A percentile compares a stretch with the other conserved stretches of the same genome.
phyloP scores from a whole-genome alignment of 1,284 basidiomycete species.

The Irpex sp. region DNA sequence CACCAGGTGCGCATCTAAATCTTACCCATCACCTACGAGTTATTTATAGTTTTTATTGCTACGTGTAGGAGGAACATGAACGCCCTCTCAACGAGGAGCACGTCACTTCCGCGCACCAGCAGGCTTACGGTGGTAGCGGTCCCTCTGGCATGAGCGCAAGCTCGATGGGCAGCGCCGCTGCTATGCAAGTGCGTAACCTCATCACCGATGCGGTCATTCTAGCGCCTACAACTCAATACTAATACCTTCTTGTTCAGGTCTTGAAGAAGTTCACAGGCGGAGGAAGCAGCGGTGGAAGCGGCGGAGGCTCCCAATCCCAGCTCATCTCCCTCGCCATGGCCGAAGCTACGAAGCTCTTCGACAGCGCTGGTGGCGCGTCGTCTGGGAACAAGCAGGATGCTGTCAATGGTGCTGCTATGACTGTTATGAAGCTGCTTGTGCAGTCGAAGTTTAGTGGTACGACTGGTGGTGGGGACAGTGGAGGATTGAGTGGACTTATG shows the following conservation, averaged over 20 bases:
- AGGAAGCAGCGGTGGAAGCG: conserved; percentile 31
- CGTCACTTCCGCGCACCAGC: conserved; percentile 53
- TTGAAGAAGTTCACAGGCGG: conserved; percentile 55
- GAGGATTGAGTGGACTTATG: conserved; percentile 54
- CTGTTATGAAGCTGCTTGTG: conserved; percentile 74
- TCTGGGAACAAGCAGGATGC: conserved; percentile 76
- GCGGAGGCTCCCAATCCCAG: conserved; percentile 48
- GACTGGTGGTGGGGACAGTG: conserved; percentile 57
- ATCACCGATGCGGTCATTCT: neutral
- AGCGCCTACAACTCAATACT: neutral
- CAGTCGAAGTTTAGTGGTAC: conserved; percentile 54
- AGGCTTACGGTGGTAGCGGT: conserved; percentile 52
- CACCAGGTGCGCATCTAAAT: conserved; percentile 38
- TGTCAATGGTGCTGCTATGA: conserved; percentile 78
- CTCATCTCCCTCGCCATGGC: conserved; percentile 82
- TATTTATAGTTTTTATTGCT: neutral
- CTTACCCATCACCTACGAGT: neutral
- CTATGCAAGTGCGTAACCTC: conserved; percentile 53
- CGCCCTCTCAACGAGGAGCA: conserved; percentile 63
- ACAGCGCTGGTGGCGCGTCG: conserved; percentile 57
- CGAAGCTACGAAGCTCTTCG: conserved; percentile 71
- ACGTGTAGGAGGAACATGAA: conserved; percentile 40
- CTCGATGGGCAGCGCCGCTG: conserved; percentile 70
- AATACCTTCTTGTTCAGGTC: conserved; percentile 30
- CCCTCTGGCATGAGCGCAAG: conserved; percentile 47